phyloP scores from a whole-genome alignment of 371 early-diverging fungal species.

The Zancudomyces culisetae region DNA sequence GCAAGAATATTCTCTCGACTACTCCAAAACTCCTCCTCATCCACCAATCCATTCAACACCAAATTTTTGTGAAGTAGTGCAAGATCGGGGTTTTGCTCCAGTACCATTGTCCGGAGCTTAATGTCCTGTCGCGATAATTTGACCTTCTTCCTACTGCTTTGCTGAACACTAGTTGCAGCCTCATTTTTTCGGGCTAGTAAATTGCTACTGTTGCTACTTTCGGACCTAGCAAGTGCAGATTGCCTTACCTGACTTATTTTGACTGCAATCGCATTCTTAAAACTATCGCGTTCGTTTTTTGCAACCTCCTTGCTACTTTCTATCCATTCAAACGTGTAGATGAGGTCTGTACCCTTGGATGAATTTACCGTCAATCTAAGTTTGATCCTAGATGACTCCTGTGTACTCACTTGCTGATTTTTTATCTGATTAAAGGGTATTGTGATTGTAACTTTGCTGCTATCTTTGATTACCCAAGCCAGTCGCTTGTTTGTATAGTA shows the following conservation, averaged over 20 bases:
- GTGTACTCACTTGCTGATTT: not conserved
- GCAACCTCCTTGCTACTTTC: not conserved
- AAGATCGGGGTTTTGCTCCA: conserved; percentile 46
- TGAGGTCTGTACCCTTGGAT: not conserved
- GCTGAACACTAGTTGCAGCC: not conserved
- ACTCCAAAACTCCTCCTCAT: conserved; percentile 81
- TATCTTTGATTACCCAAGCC: conserved; percentile 8
- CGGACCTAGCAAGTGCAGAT: not conserved
- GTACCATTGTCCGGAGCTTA: conserved; percentile 34
- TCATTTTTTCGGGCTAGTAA: not conserved
- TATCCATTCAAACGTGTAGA: not conserved
- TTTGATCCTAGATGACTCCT: not conserved
- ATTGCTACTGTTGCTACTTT: not conserved
- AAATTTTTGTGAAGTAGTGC: conserved; percentile 56
- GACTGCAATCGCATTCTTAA: not conserved
- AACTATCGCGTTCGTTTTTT: not conserved
- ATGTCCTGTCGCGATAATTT: conserved; percentile 20
- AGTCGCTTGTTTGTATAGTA: conserved; percentile 18
- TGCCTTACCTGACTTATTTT: not conserved
- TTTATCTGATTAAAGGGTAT: not conserved
- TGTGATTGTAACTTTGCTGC: not conserved
- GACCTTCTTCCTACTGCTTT: not conserved
- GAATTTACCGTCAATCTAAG: not conserved
- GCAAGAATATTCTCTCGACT: conserved; percentile 36
- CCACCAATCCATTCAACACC: conserved; percentile 48